Evolutionary conservation across 1,284 basidiomycete species (phyloP).

Genomic region (Rhodotorula sp.): DNA sequence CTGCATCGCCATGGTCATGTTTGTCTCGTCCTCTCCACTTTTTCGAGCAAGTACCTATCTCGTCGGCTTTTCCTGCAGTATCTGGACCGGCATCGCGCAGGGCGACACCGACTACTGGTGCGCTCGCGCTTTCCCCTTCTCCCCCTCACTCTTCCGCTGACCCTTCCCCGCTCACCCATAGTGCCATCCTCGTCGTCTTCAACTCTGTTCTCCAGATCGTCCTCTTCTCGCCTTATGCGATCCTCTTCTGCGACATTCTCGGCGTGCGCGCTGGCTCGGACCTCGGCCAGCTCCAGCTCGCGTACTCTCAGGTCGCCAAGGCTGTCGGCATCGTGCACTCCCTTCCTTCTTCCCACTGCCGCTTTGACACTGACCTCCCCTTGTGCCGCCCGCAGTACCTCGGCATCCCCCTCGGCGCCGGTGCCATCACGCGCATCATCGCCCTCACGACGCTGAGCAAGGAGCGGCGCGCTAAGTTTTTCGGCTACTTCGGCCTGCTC

Average conservation of each 20-base stretch:
- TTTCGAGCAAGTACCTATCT: too few relatives aligned
- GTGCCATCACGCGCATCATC: conserved; percentile 66
- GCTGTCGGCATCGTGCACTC: conserved; percentile 35
- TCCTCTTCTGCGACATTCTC: conserved; percentile 76
- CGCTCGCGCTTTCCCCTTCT: neutral
- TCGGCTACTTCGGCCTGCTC: conserved; percentile 64
- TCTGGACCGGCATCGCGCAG: conserved; percentile 77
- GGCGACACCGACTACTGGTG: conserved; percentile 66
- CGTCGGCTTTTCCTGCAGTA: too few relatives aligned
- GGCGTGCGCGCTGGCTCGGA: conserved; percentile 54
- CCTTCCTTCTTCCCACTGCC: neutral
- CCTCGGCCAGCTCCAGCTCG: conserved; percentile 56
- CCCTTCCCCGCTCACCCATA: conserved; percentile 49
- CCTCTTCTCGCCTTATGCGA: conserved; percentile 71
- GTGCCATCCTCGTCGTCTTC: conserved; percentile 66
- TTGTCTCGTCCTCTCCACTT: conserved; percentile 37
- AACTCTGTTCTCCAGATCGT: conserved; percentile 65
- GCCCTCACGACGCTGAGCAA: conserved; percentile 54
- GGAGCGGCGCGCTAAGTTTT: conserved; percentile 52
- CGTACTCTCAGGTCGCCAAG: conserved; percentile 68
- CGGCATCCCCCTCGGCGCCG: conserved; percentile 69
- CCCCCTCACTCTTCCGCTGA: neutral
- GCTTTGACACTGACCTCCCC: neutral
- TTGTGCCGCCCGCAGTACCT: neutral
- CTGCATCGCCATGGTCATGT: conserved; percentile 49